Evolutionary conservation across 805 yeast genomes (phyloP), one percentile per base, ranked within the genome.

Genomic region (Kodamaea jinghongensis): DNA sequence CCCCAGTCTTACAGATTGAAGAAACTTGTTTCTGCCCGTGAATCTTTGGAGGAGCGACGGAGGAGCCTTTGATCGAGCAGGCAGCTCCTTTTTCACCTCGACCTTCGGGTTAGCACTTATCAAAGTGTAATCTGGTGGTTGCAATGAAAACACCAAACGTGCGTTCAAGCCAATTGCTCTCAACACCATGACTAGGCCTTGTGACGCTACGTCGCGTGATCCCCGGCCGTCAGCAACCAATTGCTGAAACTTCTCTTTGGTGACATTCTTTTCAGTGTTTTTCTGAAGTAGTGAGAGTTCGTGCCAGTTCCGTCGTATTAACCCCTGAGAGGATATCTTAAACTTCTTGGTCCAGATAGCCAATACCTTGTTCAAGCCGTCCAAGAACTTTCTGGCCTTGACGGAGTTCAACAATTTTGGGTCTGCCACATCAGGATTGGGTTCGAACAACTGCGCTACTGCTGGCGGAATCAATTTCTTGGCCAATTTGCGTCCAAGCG

Each of bases 91-190:
- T 27, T 35, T 36, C n/a, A 47, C 45, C 16, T 32, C 38, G 14
- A 10, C 26, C 22, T 31, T 31, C 20, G 53, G 52, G 20, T 41
- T 34, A 6, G 37, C 49, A 10, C 56, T 39, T 9, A 55, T 49
- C 34, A 28, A 40, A 0, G 89, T 81, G 48, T 81, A 86, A 56
- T 93, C 96, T 0, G 96, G 90, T 0, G 96, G 93, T 55, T 93
- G 99, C 23, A 90, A 54, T 0, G 96, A 90, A 50, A 83, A 81
- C 0, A 89, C 80, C 17, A 93, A 61, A 32, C 99, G 67, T 1
- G 91, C 81, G 30, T 79, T 73, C 9, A 93, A 64, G 1, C 83
- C 85, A 9, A 85, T 60, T 1, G 93, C 71, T 46, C 98, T 63
- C 31, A 88, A 57, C 1, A 91, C 51, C 0, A 86, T 78, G 11